Percentiles rank a stretch among this genome's conserved stretches.
These are phyloP conservation scores for Xylaria multiplex DNA, from an alignment of 2,329 filamentous ascomycete species.

Conservation along the genomic window DNA sequence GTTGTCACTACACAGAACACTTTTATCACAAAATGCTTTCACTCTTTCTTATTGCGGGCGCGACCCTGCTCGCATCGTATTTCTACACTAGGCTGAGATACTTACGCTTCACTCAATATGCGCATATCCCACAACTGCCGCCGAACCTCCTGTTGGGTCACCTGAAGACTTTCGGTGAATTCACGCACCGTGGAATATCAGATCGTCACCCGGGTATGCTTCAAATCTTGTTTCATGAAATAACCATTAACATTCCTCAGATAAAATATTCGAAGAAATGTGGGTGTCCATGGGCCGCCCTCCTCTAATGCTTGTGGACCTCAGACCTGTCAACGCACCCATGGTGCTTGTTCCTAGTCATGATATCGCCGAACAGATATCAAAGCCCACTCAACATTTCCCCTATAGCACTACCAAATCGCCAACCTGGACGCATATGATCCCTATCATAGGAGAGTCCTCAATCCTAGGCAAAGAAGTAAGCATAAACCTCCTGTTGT, in stretches of 20 bases:
- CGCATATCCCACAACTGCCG: conserved; percentile 36
- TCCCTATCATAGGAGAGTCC: conserved; percentile 36
- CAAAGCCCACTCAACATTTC: too few relatives aligned
- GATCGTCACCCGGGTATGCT: conserved; percentile 35
- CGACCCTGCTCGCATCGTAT: conserved; percentile 28
- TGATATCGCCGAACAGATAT: conserved; percentile 40
- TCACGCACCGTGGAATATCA: conserved; percentile 50
- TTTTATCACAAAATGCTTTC: conserved; percentile 21
- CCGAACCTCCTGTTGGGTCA: conserved; percentile 34
- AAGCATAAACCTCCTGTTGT: background rate
- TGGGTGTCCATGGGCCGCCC: conserved; percentile 34
- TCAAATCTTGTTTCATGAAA: background rate
- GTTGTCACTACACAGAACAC: too few relatives aligned
- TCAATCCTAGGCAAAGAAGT: conserved; percentile 37
- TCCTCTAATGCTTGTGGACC: conserved; percentile 40
- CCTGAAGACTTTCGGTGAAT: conserved; percentile 37
- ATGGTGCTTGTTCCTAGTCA: background rate
- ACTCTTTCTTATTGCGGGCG: conserved; percentile 26
- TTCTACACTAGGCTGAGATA: conserved; percentile 34
- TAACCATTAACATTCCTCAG: conserved; percentile 20
- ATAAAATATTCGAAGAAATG: conserved; percentile 42
- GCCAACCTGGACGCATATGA: conserved; percentile 28
- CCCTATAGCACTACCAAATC: too few relatives aligned
- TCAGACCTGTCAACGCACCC: too few relatives aligned
- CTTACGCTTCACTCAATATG: conserved; percentile 34